Evolutionary conservation across 495 filamentous ascomycete genomes (phyloP).

Genomic region (Talaromyces thailandensis): DNA sequence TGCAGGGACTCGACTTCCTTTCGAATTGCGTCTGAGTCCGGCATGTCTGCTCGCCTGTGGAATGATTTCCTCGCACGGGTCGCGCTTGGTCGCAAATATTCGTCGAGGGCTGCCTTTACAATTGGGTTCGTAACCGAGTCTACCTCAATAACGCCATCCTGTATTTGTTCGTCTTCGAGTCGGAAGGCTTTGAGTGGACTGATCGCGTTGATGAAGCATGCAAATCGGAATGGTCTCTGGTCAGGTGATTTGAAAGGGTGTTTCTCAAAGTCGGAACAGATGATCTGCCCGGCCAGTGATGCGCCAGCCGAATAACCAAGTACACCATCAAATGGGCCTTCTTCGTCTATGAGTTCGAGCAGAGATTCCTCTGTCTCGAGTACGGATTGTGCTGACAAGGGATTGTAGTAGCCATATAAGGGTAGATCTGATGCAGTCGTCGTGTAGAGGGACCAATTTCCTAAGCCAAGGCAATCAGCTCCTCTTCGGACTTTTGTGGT

Average conservation of each 20-base stretch:
- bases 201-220: constrained; percentile 9
- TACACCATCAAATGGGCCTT: constrained; percentile 13
- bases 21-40: background rate
- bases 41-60: background rate
- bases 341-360: constrained; percentile 5
- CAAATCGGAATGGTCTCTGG: constrained; percentile 10
- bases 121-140: constrained; percentile 1
- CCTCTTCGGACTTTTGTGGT: background rate
- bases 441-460: constrained; percentile 8
- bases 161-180: constrained; percentile 1
- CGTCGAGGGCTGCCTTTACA: background rate
- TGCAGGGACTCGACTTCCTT: background rate
- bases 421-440: constrained; percentile 5
- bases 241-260: constrained; percentile 8
- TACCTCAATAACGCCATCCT: background rate
- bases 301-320: constrained; percentile 12
- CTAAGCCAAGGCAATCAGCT: background rate
- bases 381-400: constrained; percentile 2
- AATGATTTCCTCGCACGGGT: constrained; percentile 1
- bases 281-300: constrained; percentile 11
- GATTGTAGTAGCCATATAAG: constrained; percentile 11
- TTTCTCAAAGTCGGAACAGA: constrained; percentile 9
- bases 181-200: constrained; percentile 5
- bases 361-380: constrained; percentile 7
- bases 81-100: constrained; percentile 1